Base-by-base conservation (phyloP, 129 eudicot species). In the Scalesia atractyloides region DNA sequence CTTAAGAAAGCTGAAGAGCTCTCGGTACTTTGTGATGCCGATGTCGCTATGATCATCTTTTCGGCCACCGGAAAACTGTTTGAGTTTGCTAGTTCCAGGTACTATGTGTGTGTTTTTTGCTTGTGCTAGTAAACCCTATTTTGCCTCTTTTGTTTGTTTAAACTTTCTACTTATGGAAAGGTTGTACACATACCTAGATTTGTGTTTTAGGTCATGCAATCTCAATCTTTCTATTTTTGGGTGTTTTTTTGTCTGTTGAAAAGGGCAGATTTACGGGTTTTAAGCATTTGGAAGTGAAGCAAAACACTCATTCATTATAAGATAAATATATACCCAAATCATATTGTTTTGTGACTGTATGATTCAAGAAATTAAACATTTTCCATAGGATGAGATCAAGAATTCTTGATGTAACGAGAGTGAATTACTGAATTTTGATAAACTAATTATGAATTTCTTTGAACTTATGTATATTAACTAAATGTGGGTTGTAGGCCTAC, bases 11-110 rank as follows among this genome's bases (percentile, higher is more conserved):
- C 88, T 14, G 84, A 84, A 68, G 88, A 84, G 59, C 84, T 83
- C 10, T 79, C 88, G n/a, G 82, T 84, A 10, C 84, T 84, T 67
- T 84, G 88, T 66, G 88, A 84, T 74, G 88, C 88, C 62, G 85
- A 84, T 10, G 85, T 84, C 67, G 88, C 85, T 69, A 73, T 84
- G 15, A 76, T 84, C 77, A 76, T 84, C 64, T 84, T 84, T 46
- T 84, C 88, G 34, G 74, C 88, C 76, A 80, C 88, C 37, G 88
- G 85, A 47, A 84, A 84, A 43, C 78, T 84, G 7, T 84, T 80
- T 15, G 85, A 84, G 68, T 84, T 61, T 77, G 70, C 88, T 47
- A 84, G 85, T 80, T 80, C 85, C 59, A 84, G 88, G 88, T 84
- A 66, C 24, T 46, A 30, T 79, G 7, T 18, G 20, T 66, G 12